These are phyloP conservation scores for Lycium barbarum DNA, from an alignment of 257 asterid species.

Conservation along the genomic window DNA sequence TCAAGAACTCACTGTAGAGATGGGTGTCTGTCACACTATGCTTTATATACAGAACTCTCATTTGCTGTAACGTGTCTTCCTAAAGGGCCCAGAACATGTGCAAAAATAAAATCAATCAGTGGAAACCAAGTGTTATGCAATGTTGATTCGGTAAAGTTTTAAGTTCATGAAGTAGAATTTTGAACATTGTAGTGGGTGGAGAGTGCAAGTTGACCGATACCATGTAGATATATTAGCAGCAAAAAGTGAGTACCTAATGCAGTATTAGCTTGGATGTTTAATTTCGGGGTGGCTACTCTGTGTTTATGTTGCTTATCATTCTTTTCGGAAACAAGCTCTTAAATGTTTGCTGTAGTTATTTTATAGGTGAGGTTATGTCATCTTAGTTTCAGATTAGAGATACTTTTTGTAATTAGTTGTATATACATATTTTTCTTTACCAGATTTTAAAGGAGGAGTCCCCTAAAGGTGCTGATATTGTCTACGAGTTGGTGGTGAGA, in stretches of 20 bases:
- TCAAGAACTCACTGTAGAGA: too few species aligned
- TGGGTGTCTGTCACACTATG: too few species aligned
- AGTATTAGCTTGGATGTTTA: neutral
- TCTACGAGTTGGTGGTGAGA: conserved; percentile 91
- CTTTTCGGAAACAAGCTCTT: neutral
- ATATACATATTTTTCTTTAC: neutral
- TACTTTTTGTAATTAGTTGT: neutral
- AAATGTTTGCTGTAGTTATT: neutral
- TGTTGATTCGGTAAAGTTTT: too few species aligned
- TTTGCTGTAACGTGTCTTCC: neutral
- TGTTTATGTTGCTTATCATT: neutral
- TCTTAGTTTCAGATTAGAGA: neutral
- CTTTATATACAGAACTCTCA: neutral
- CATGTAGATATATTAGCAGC: neutral
- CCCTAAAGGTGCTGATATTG: conserved; percentile 83
- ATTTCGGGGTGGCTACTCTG: neutral
- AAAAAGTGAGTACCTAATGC: neutral
- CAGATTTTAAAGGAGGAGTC: conserved; percentile 81
- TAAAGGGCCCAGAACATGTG: neutral
- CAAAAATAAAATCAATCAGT: neutral
- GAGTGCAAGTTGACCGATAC: neutral
- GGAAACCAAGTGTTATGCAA: neutral
- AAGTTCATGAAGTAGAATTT: too few species aligned
- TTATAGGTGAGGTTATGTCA: neutral
- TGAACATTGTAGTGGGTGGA: neutral